These are phyloP conservation scores for Metschnikowia bowlesiae DNA, from an alignment of 805 yeast genomes.

Conservation along the genomic window DNA sequence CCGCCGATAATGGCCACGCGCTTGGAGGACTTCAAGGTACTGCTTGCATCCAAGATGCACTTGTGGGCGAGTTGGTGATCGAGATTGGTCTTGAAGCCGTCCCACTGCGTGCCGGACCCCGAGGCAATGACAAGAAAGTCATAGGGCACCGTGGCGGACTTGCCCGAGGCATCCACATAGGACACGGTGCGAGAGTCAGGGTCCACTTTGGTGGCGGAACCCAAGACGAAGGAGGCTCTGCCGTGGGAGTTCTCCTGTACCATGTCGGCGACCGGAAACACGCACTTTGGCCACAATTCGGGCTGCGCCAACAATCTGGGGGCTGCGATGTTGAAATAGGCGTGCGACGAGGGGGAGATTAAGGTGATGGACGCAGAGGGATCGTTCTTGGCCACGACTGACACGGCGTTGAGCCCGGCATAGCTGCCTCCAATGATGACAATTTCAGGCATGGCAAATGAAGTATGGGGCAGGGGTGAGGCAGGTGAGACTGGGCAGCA, in stretches of 20 bases:
- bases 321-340: constrained; percentile 23
- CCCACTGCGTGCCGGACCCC: constrained; percentile 22
- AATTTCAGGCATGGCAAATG: constrained; percentile 12
- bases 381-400: constrained; percentile 12
- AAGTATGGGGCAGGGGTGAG: neutral
- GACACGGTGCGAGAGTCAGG: constrained; percentile 20
- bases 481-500: too few relatives aligned
- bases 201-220: constrained; percentile 22
- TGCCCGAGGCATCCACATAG: constrained; percentile 8
- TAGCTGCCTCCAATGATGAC: constrained; percentile 37
- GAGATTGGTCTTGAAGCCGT: constrained; percentile 25
- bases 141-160: constrained; percentile 15
- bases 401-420: constrained; percentile 29
- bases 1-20: constrained; percentile 37
- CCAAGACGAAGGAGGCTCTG: constrained; percentile 21
- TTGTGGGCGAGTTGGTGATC: constrained; percentile 14
- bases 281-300: constrained; percentile 13
- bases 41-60: constrained; percentile 15
- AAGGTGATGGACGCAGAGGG: constrained; percentile 18
- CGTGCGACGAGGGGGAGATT: constrained; percentile 22
- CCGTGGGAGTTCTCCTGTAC: constrained; percentile 17
- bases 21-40: constrained; percentile 19
- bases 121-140: constrained; percentile 35
- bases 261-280: constrained; percentile 17
- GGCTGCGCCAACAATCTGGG: constrained; percentile 34